Conservation (phyloP, 2,329 filamentous ascomycete genomes). For the Xylaria sp. region DNA sequence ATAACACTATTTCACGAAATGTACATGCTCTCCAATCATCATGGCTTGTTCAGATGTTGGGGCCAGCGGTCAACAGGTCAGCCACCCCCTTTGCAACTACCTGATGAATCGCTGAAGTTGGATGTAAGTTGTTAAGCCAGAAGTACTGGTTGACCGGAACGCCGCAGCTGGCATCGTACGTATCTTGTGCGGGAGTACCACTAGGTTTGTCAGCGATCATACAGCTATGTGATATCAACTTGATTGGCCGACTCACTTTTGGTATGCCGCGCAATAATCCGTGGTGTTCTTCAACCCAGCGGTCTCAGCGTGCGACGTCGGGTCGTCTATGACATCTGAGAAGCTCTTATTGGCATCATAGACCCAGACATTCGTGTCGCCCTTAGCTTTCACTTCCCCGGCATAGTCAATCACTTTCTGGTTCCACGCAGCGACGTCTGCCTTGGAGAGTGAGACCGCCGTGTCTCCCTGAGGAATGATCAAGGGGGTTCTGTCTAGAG, state of each 20-base stretch:
- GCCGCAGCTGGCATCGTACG: slow-evolving; percentile 58
- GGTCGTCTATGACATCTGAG: slow-evolving; percentile 63
- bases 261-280: slow-evolving; percentile 64
- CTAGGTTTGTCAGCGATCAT: slow-evolving; percentile 48
- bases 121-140: slow-evolving; percentile 72
- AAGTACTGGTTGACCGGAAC: slow-evolving; percentile 71
- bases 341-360: slow-evolving; percentile 66
- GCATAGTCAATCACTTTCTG: slow-evolving; percentile 56
- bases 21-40: background rate
- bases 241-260: slow-evolving; percentile 56
- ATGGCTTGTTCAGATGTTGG: slow-evolving; percentile 51
- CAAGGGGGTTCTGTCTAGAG: slow-evolving; percentile 64
- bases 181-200: slow-evolving; percentile 57
- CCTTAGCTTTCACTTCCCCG: slow-evolving; percentile 52
- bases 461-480: slow-evolving; percentile 54
- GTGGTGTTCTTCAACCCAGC: slow-evolving; percentile 65
- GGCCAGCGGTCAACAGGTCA: slow-evolving; percentile 52
- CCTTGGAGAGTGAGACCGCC: slow-evolving; percentile 52
- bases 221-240: background rate
- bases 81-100: slow-evolving; percentile 64
- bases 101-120: slow-evolving; percentile 72
- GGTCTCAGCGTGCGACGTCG: slow-evolving; percentile 61
- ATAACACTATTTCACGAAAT: background rate
- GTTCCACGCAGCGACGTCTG: slow-evolving; percentile 65
- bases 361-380: slow-evolving; percentile 61